Percentiles rank a stretch among this genome's conserved stretches.
Evolutionary conservation across 805 yeast genomes (phyloP).

Genomic region (Pichia manshurica): DNA sequence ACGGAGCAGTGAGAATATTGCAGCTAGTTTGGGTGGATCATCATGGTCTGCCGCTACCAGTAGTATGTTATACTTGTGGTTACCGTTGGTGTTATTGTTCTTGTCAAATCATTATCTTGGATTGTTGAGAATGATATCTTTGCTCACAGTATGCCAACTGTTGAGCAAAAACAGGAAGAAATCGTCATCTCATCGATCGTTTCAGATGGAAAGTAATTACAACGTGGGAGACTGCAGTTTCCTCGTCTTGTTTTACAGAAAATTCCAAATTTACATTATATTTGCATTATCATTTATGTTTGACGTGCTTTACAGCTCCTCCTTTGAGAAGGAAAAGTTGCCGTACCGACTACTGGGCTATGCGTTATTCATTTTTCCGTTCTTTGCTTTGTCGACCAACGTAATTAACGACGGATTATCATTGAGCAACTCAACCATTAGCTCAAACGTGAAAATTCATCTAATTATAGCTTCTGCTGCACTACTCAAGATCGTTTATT

Average conservation of each 20-base stretch:
- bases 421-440: not conserved
- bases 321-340: not conserved
- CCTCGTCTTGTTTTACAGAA: constrained; percentile 6
- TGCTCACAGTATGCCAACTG: constrained; percentile 21
- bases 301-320: constrained; percentile 3
- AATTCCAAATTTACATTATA: constrained; percentile 19
- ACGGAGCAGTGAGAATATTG: no score
- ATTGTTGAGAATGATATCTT: constrained; percentile 25
- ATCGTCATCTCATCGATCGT: constrained; percentile 14
- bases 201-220: constrained; percentile 19
- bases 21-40: no score
- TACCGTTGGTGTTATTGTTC: constrained; percentile 19
- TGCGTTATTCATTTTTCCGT: constrained; percentile 3
- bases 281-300: constrained; percentile 11
- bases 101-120: constrained; percentile 22
- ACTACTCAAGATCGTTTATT: constrained; percentile 11
- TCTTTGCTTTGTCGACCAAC: not conserved
- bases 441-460: not conserved
- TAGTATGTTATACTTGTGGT: constrained; percentile 6
- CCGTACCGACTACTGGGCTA: constrained; percentile 9
- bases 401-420: not conserved
- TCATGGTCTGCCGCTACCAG: not conserved
- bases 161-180: constrained; percentile 10
- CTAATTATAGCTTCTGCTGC: not conserved
- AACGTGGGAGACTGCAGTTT: constrained; percentile 14